Base-by-base conservation (phyloP, 139 green algal genomes). In the Chlamydomonas asymmetrica region DNA sequence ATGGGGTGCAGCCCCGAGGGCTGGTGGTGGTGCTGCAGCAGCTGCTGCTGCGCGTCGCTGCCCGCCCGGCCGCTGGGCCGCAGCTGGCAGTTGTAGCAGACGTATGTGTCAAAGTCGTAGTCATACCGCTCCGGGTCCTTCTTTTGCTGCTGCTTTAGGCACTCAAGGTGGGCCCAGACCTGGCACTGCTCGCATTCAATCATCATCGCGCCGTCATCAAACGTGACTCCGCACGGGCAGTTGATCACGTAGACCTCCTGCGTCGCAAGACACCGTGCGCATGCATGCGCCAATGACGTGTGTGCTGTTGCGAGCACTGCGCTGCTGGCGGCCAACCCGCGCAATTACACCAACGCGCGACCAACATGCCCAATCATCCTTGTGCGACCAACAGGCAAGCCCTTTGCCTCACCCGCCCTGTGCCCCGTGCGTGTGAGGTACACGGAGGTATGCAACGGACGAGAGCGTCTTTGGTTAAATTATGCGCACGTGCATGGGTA, bases 151-250 rank as follows among this genome's bases (percentile, higher is more conserved):
- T 31, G 23, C 20, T 73, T 37, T 9, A 91, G 63, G 76, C 89
- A 94, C 34, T 34, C 60, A 0, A 67, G 80, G 61, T 94, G 89
- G 18, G 87, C 84, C 89, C 89, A 94, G 18, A 79, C 81, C 6
- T 83, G 80, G 81, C 89, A 94, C 2, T 20, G 13, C 73, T 94
- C 89, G 63, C 89, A 94, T 78, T 94, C 89, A 32, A 94, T 89
- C 89, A 94, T 94, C 64, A 83, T 60, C 60, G 86, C 59, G 5
- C 89, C 89, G 35, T 94, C 89, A 63, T 94, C 89, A 29, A 76
- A 80, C 29, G 54, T 76, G 22, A 85, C 79, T 18, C 89, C 89
- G 63, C 89, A 94, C 3, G 76, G 72, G 65, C 89, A 94, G 40
- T 78, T 71, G 37, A 94, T 86, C 2, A 78, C 25, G 64, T 85